Conservation (phyloP, 208 protist genomes). For the Trypanosoma avium region DNA sequence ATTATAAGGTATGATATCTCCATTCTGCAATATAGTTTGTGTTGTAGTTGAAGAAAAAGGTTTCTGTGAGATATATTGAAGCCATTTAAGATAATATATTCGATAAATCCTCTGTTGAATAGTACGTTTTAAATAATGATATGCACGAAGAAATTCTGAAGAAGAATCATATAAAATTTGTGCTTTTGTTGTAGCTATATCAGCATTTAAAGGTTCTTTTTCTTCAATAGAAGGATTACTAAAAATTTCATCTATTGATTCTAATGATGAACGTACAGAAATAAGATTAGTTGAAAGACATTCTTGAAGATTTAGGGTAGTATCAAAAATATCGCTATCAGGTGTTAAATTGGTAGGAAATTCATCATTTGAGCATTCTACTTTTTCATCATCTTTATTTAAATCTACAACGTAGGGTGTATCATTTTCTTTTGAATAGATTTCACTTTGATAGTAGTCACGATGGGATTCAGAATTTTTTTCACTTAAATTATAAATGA, state of each 20-base stretch:
- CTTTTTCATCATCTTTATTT: too few species aligned
- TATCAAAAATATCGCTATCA: background rate
- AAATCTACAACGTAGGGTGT: too few species aligned
- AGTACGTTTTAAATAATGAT: slow-evolving; percentile 41
- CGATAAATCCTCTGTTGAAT: slow-evolving; percentile 36
- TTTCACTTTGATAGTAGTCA: too few species aligned
- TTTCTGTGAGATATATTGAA: background rate
- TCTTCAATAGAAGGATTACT: slow-evolving; percentile 13
- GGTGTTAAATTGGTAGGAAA: too few species aligned
- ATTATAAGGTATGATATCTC: too few species aligned
- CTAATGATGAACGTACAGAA: background rate
- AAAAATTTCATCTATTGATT: background rate
- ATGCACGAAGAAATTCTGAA: slow-evolving; percentile 31
- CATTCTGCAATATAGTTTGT: slow-evolving; percentile 24
- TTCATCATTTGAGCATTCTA: too few species aligned
- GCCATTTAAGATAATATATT: slow-evolving; percentile 56
- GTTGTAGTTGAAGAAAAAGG: background rate
- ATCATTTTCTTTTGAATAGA: too few species aligned
- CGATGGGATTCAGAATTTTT: too few species aligned
- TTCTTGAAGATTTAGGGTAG: too few species aligned
- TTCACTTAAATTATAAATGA: too few species aligned
- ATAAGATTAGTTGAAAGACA: too few species aligned
- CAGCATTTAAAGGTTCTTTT: slow-evolving; percentile 19
- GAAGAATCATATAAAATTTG: slow-evolving; percentile 16
- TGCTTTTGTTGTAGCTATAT: slow-evolving; percentile 10